These are phyloP conservation scores for Talaromyces ruber DNA, from an alignment of 495 filamentous ascomycete species.

Conservation along the genomic window DNA sequence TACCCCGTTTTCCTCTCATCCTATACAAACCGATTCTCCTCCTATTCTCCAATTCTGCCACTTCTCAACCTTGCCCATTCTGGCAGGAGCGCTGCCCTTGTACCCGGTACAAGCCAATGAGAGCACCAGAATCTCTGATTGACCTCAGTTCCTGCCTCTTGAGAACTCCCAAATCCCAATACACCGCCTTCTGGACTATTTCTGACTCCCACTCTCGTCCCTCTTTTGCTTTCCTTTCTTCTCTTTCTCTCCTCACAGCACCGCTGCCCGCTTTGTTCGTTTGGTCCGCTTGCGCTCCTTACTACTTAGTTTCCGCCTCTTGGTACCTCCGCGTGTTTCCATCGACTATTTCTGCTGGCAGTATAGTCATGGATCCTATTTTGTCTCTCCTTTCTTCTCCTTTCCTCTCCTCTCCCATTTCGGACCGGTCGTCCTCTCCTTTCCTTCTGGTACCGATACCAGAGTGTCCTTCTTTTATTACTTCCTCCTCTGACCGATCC, in stretches of 20 bases:
- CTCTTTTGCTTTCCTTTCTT: slow-evolving; percentile 60
- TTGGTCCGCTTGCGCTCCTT: neutral
- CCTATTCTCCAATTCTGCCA: neutral
- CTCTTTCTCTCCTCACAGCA: slow-evolving; percentile 83
- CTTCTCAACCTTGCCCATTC: neutral
- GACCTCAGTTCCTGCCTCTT: neutral
- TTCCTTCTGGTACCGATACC: neutral
- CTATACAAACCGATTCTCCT: neutral
- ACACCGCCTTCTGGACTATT: neutral
- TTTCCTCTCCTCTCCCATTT: neutral
- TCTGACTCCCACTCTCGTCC: neutral
- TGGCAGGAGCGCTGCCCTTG: neutral
- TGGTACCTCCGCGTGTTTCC: neutral
- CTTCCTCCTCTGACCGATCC: neutral
- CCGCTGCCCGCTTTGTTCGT: slow-evolving; percentile 57
- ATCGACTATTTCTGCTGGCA: no score
- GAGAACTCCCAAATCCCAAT: neutral
- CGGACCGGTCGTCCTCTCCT: neutral
- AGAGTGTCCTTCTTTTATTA: neutral
- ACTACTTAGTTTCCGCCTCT: neutral
- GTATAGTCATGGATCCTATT: neutral
- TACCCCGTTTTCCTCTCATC: neutral
- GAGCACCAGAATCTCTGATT: neutral
- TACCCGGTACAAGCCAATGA: neutral
- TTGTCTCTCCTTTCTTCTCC: neutral